Evolutionary conservation across 345 rosid genomes (phyloP).

Genomic region (Boechera retrofracta): DNA sequence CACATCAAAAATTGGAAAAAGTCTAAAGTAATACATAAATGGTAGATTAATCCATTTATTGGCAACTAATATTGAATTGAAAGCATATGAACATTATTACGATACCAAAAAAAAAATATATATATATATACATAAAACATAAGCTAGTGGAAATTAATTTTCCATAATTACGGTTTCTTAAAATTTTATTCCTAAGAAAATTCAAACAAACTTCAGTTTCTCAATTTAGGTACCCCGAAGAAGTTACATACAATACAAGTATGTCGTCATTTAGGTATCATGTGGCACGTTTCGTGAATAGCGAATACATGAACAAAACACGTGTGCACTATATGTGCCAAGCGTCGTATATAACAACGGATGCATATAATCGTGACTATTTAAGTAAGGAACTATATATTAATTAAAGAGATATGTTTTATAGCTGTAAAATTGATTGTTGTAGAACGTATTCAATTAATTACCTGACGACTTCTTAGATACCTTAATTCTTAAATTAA

Average conservation of each 20-base stretch:
- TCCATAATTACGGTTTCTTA: neutral
- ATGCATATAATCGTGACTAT: neutral
- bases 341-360: constrained; percentile 6
- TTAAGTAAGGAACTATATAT: neutral
- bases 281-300: constrained; percentile 31
- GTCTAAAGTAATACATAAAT: neutral
- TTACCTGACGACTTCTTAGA: neutral
- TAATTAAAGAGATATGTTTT: neutral
- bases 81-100: neutral
- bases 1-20: neutral
- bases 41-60: neutral
- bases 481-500: neutral
- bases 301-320: constrained; percentile 24
- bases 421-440: neutral
- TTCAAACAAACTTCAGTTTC: neutral
- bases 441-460: constrained; percentile 8
- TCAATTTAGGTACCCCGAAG: constrained; percentile 6
- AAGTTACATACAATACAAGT: constrained; percentile 5
- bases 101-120: neutral
- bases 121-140: neutral
- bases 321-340: constrained; percentile 24
- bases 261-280: constrained; percentile 26
- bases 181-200: neutral
- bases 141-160: neutral
- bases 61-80: neutral